Base-by-base conservation (phyloP, 2,329 filamentous ascomycete species). In the Colletotrichum musae region DNA sequence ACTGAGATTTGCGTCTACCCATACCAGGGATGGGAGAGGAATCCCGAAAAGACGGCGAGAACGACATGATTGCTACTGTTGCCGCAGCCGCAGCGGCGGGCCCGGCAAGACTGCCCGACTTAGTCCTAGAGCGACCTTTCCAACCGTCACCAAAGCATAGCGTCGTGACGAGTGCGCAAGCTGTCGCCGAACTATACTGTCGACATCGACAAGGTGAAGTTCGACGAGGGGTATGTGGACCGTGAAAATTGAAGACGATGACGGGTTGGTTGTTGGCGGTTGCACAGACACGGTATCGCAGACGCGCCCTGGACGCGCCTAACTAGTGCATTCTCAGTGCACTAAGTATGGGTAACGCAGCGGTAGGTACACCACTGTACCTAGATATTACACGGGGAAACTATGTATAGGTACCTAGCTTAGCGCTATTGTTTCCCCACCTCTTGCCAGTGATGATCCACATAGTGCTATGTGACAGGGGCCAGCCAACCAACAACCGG, bases 1-100 rank as follows among this genome's bases (percentile, higher is more conserved):
- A 98, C 67, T 87, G 88, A 16, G 95, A 98, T 53, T 71, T 72
- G 41, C 43, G 61, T 24, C 60, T 67, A 41, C 28, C 48, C 21
- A 41, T 53, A 15, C 61, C 69, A 47, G 41, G 41, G 6, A 69
- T 45, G 9, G 69, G 71, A 4, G 71, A 72, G 3, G 71, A 72
- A 15, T 69, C 51, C 21, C 47, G 69, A 36, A 70, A 72, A 16
- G 52, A 58, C 12, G 68, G 69, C 13, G 71, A 71, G 51, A 69
- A 71, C 28, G 69, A 62, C 69, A 70, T 72, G 45, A 10, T 68
- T n/a, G n/a, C 58, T n/a, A 53, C 47, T 18, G 16, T 65, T 6
- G n/a, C 32, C 41, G 26, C 39, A 63, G 28, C 51, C 24, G 18
- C 51, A 39, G 52, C 41, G 48, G 61, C 32, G 47, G 43, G 41